Conservation (phyloP, 2,329 filamentous ascomycete genomes). For the Decorospora gaudefroyi region DNA sequence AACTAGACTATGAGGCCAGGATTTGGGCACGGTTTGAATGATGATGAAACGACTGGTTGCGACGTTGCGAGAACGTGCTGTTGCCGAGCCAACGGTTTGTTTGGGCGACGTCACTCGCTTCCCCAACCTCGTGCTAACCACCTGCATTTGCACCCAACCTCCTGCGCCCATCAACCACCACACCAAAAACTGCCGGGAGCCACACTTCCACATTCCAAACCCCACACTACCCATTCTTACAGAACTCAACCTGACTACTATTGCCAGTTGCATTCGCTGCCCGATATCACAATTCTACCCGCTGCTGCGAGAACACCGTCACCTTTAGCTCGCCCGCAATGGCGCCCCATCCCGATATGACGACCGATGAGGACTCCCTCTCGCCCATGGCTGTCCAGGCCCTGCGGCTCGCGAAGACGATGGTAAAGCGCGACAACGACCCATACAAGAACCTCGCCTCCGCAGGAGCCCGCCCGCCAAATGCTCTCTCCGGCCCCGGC, state of each 20-base stretch:
- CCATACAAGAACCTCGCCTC: constrained; percentile 33
- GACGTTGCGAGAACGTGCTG: constrained; percentile 6
- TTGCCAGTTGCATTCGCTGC: constrained; percentile 24
- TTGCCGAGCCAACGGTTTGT: constrained; percentile 26
- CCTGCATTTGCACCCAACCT: constrained; percentile 18
- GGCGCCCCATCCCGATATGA: constrained; percentile 40
- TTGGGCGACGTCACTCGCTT: constrained; percentile 22
- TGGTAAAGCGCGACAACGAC: constrained; percentile 34
- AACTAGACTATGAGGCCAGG: too few relatives aligned
- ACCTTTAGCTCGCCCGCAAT: constrained; percentile 28
- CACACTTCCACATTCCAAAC: constrained; percentile 13
- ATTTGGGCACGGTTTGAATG: too few relatives aligned
- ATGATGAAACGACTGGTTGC: constrained; percentile 2
- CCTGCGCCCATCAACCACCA: constrained; percentile 11
- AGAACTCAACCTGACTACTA: constrained; percentile 22
- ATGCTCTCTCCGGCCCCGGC: constrained; percentile 57
- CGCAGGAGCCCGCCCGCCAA: constrained; percentile 44
- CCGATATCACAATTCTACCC: constrained; percentile 2
- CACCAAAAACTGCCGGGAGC: constrained; percentile 20
- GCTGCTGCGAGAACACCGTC: constrained; percentile 14
- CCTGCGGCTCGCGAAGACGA: constrained; percentile 35
- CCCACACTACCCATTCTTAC: constrained; percentile 19
- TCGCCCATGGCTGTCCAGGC: constrained; percentile 41
- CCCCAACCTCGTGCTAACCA: constrained; percentile 24
- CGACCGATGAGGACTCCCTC: constrained; percentile 22